Evolutionary conservation across 2,329 filamentous ascomycete species (phyloP).

Genomic region (Claviceps capensis): DNA sequence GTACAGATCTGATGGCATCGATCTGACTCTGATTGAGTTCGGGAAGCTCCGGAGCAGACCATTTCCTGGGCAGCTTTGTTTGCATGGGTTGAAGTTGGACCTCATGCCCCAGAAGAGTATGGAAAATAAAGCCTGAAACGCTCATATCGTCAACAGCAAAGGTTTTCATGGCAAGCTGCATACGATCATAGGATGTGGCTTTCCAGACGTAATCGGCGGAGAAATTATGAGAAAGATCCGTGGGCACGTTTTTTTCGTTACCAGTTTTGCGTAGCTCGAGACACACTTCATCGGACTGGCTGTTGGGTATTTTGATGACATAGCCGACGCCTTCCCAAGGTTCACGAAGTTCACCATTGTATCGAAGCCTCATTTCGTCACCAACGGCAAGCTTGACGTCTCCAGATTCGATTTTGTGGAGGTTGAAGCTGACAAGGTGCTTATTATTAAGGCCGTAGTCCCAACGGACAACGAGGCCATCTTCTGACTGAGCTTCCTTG

Average conservation of each 20-base stretch:
- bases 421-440: constrained; percentile 84
- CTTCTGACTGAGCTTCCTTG: constrained; percentile 95
- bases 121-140: constrained; percentile 97
- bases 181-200: constrained; percentile 95
- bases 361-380: constrained; percentile 95
- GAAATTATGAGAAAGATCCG: constrained; percentile 94
- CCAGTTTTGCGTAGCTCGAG: constrained; percentile 88
- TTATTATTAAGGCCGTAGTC: constrained; percentile 95
- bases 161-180: constrained; percentile 98
- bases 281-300: constrained; percentile 93
- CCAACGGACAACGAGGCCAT: constrained; percentile 89
- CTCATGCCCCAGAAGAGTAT: constrained; percentile 88
- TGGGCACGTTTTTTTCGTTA: constrained; percentile 91
- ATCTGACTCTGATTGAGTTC: constrained; percentile 94
- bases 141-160: constrained; percentile 97
- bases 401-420: constrained; percentile 92
- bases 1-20: constrained; percentile 85
- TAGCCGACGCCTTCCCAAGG: constrained; percentile 98
- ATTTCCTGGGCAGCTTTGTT: constrained; percentile 89
- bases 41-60: constrained; percentile 84
- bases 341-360: constrained; percentile 82
- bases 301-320: constrained; percentile 98
- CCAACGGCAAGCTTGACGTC: constrained; percentile 97
- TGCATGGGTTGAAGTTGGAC: constrained; percentile 93
- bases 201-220: constrained; percentile 99